Evolutionary conservation across 441 rosid species (phyloP), one percentile per base, ranked within the genome.

Genomic region (Capsella rubella): DNA sequence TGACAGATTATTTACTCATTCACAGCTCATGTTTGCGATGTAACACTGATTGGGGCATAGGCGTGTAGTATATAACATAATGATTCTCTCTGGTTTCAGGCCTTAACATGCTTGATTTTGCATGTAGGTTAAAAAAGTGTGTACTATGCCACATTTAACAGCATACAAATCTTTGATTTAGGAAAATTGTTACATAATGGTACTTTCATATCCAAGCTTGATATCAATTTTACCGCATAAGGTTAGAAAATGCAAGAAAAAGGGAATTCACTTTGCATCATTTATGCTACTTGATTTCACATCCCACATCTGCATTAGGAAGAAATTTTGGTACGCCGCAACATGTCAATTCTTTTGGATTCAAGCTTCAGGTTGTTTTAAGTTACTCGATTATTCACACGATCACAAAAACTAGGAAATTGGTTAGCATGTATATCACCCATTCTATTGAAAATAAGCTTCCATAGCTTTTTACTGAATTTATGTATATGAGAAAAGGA

Each of bases 161-260:
- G 9, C 27, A 64, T 5, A 3, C 66, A 37, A 53, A 40, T 40
- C 45, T 47, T 37, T 56, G 14, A 10, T 40, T 31, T 59, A 12
- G 59, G 60, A 66, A 49, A 49, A 7, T 29, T 57, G 37, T 59
- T 18, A 39, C 64, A 39, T 25, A 60, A 32, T 1, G 10, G 3
- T 39, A 45, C 49, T 45, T n/a, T n/a, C 49, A 3, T 40, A 73
- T 74, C 5, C 59, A 60, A 59, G 73, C 28, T 51, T 59, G 35
- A 12, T 67, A 51, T 40, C 14, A 16, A 0, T 69, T n/a, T 27
- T 49, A 11, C 70, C 66, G 11, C 31, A 12, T 37, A 15, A 6
- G 14, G 74, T 49, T 71, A 6, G 60, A 39, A 60, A 37, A 8
- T 69, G 16, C 5, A 5, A 31, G 58, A 14, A 14, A 34, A 46